phyloP scores from a whole-genome alignment of 1,284 basidiomycete genomes.

The Irpex sp. region DNA sequence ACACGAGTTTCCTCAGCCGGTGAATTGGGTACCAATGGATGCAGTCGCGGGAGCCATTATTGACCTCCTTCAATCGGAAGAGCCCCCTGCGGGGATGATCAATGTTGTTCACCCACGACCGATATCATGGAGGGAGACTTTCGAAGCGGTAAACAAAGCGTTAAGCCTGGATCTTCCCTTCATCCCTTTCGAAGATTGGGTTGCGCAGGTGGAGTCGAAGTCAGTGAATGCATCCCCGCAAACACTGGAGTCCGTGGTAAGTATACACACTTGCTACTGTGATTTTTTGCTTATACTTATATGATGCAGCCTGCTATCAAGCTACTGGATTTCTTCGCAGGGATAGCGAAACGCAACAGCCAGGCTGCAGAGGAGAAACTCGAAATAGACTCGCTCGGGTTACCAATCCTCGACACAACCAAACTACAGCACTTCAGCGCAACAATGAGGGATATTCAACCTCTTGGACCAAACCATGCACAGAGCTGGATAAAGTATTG shows the following conservation, averaged over 20 bases:
- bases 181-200: conserved; percentile 10
- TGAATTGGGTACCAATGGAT: conserved; percentile 16
- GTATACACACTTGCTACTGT: neutral
- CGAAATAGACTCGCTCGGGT: conserved; percentile 10
- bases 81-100: conserved; percentile 6
- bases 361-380: neutral
- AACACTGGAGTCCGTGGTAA: conserved; percentile 10
- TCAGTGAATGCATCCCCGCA: conserved; percentile 3
- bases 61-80: conserved; percentile 8
- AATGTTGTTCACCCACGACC: conserved; percentile 16
- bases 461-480: neutral
- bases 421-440: conserved; percentile 3
- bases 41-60: conserved; percentile 10
- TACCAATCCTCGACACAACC: conserved; percentile 8
- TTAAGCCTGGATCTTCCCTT: conserved; percentile 1
- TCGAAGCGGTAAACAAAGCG: conserved; percentile 4
- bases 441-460: neutral
- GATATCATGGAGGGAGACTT: conserved; percentile 8
- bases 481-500: conserved; percentile 11
- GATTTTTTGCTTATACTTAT: neutral
- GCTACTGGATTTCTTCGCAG: conserved; percentile 13
- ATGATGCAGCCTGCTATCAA: conserved; percentile 14
- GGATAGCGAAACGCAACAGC: neutral
- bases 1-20: conserved; percentile 1
- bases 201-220: conserved; percentile 9